These are phyloP conservation scores for Termitomyces sp. DNA, from an alignment of 768 basidiomycete species.

Conservation along the genomic window DNA sequence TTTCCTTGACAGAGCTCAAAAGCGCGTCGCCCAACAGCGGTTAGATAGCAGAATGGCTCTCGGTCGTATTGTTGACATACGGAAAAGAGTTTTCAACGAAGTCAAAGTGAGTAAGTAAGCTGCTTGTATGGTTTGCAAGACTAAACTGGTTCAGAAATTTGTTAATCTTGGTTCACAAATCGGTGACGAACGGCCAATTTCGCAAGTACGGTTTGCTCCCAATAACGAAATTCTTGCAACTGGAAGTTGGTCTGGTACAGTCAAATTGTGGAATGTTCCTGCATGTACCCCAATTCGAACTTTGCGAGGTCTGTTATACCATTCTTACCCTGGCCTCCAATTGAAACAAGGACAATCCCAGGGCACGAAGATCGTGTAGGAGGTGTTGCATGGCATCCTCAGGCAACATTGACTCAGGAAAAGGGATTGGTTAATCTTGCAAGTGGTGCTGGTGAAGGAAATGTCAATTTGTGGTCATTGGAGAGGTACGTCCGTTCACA, in stretches of 20 bases:
- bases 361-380: conserved; percentile 91
- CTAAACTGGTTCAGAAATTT: conserved; percentile 56
- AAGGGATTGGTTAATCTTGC: conserved; percentile 75
- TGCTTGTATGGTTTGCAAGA: neutral
- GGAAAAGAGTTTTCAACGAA: conserved; percentile 85
- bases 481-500: conserved; percentile 52
- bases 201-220: conserved; percentile 92
- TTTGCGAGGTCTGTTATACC: conserved; percentile 53
- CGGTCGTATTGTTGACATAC: conserved; percentile 84
- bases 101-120: conserved; percentile 65
- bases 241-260: conserved; percentile 93
- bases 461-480: conserved; percentile 86
- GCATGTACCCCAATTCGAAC: conserved; percentile 77
- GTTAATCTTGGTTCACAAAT: conserved; percentile 96
- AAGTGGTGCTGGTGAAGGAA: conserved; percentile 87
- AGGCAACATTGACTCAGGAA: conserved; percentile 74
- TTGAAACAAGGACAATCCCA: conserved; percentile 24
- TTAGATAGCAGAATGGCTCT: conserved; percentile 86
- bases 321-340: conserved; percentile 1
- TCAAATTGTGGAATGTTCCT: conserved; percentile 96
- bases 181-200: conserved; percentile 92
- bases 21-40: conserved; percentile 89
- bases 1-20: conserved; percentile 82
- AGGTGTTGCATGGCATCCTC: conserved; percentile 97
- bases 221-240: conserved; percentile 87